phyloP scores from a whole-genome alignment of 2,329 filamentous ascomycete species.

The Stachybotrys chartarum region DNA sequence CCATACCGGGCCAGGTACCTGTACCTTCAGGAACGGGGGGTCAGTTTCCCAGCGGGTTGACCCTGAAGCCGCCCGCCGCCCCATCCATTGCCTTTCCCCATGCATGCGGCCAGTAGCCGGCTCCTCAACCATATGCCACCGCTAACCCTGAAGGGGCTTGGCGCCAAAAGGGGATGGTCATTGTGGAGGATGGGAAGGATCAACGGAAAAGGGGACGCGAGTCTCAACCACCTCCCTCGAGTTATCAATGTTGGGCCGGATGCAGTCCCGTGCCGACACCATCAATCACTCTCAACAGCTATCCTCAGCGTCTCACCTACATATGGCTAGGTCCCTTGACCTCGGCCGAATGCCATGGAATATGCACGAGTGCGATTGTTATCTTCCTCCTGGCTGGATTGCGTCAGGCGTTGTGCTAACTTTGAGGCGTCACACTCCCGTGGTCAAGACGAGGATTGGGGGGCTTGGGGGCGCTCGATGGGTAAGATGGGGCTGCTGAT shows the following conservation, averaged over 20 bases:
- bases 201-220: background rate
- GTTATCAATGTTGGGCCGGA: background rate
- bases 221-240: background rate
- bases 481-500: background rate
- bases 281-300: background rate
- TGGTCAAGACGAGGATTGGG: no score
- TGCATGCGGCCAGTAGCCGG: slow-evolving; percentile 16
- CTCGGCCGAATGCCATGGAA: background rate
- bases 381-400: background rate
- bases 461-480: background rate
- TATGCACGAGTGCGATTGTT: background rate
- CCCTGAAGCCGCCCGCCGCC: slow-evolving; percentile 8
- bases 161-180: background rate
- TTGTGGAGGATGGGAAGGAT: background rate
- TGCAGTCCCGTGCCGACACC: background rate
- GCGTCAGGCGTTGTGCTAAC: background rate
- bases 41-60: background rate
- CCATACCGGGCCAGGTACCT: slow-evolving; percentile 4
- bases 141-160: slow-evolving; percentile 20
- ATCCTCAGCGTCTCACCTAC: background rate
- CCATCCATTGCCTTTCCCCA: slow-evolving; percentile 7
- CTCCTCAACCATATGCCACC: slow-evolving; percentile 37
- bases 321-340: background rate
- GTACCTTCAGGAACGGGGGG: slow-evolving; percentile 4
- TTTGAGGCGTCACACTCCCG: background rate